These are phyloP conservation scores for Clathrospora elynae DNA, from an alignment of 2,329 filamentous ascomycete species.

Conservation along the genomic window DNA sequence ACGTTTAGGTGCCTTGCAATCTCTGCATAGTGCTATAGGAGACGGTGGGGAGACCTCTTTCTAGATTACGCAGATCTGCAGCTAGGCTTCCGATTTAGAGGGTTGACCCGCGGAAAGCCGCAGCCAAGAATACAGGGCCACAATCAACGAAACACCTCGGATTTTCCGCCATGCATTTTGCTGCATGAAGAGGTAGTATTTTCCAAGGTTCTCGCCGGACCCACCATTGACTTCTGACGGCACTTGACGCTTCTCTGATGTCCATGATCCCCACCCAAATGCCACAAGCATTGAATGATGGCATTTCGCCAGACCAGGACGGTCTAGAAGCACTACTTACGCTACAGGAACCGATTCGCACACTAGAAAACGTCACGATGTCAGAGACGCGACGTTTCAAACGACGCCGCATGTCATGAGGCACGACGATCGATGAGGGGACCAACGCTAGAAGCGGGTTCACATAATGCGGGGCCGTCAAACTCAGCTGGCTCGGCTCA, in stretches of 20 bases:
- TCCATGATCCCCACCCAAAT: constrained; percentile 9
- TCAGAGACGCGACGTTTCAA: constrained; percentile 22
- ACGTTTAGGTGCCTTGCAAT: constrained; percentile 11
- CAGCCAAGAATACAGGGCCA: constrained; percentile 30
- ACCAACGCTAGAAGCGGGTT: constrained; percentile 10
- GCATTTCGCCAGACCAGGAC: constrained; percentile 18
- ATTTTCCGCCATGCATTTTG: constrained; percentile 16
- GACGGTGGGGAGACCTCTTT: constrained; percentile 27
- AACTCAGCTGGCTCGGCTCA: constrained; percentile 30
- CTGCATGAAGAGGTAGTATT: constrained; percentile 15
- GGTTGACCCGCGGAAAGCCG: constrained; percentile 33
- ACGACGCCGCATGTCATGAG: constrained; percentile 32
- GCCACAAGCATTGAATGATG: constrained; percentile 25
- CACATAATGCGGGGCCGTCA: constrained; percentile 26
- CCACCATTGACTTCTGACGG: constrained; percentile 9
- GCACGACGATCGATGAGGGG: constrained; percentile 35
- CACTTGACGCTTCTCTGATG: constrained; percentile 3
- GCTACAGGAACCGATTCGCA: constrained; percentile 9
- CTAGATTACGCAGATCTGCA: constrained; percentile 35
- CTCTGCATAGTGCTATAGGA: constrained; percentile 24
- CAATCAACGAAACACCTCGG: constrained; percentile 20
- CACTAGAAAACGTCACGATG: constrained; percentile 39
- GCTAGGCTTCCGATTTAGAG: constrained; percentile 19
- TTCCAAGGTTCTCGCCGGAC: constrained; percentile 21
- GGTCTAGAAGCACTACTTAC: constrained; percentile 14